phyloP scores from a whole-genome alignment of 2,329 filamentous ascomycete species.

The Coniella lustricola region DNA sequence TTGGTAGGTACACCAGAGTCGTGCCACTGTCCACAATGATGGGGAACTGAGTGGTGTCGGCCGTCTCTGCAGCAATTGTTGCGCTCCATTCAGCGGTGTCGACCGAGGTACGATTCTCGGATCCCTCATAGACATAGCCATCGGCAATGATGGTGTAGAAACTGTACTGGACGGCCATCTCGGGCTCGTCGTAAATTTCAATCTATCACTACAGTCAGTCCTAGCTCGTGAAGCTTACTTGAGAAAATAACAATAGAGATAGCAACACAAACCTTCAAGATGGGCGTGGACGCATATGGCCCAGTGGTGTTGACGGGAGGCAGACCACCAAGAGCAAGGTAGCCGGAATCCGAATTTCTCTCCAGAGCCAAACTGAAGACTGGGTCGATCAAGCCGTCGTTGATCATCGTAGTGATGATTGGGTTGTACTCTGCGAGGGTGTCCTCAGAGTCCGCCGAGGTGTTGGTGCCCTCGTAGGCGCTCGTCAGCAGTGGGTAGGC shows the following conservation, averaged over 20 bases:
- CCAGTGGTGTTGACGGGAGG: slow-evolving; percentile 32
- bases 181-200: slow-evolving; percentile 3
- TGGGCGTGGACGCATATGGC: slow-evolving; percentile 21
- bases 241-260: too few relatives aligned
- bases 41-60: slow-evolving; percentile 22
- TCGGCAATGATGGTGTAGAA: slow-evolving; percentile 24
- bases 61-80: slow-evolving; percentile 7
- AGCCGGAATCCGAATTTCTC: slow-evolving; percentile 32
- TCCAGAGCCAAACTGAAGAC: slow-evolving; percentile 43
- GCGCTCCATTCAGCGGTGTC: background rate
- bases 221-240: too few relatives aligned
- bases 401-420: slow-evolving; percentile 42
- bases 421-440: slow-evolving; percentile 37
- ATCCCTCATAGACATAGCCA: slow-evolving; percentile 20
- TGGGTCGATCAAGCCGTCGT: slow-evolving; percentile 33
- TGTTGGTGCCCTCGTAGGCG: slow-evolving; percentile 23
- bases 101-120: slow-evolving; percentile 3
- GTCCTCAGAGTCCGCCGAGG: background rate
- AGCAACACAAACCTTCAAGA: slow-evolving; percentile 17
- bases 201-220: background rate
- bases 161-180: slow-evolving; percentile 16
- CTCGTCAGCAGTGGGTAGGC: slow-evolving; percentile 42
- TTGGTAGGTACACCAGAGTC: slow-evolving; percentile 21
- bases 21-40: slow-evolving; percentile 23
- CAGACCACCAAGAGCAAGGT: slow-evolving; percentile 42